phyloP scores from a whole-genome alignment of 2,329 filamentous ascomycete species.

The Albifimbria verrucaria region DNA sequence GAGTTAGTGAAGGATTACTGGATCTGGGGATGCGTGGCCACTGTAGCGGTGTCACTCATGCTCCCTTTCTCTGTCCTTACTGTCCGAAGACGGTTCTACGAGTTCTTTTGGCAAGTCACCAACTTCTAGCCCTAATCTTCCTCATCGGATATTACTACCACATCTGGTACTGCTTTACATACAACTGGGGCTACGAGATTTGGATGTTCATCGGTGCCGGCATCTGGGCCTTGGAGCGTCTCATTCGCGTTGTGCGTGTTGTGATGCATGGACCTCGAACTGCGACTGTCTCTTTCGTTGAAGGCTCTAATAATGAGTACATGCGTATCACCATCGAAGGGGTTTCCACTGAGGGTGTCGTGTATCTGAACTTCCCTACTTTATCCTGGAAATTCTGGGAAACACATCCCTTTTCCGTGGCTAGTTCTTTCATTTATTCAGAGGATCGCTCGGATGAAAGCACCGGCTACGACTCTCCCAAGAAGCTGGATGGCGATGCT shows the following conservation, averaged over 20 bases:
- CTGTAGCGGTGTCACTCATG: conserved; percentile 22
- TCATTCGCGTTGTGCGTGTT: conserved; percentile 22
- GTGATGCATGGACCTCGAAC: conserved; percentile 15
- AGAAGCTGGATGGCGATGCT: background rate
- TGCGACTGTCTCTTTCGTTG: conserved; percentile 19
- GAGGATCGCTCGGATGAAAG: background rate
- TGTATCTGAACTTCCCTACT: conserved; percentile 32
- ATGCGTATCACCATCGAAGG: conserved; percentile 26
- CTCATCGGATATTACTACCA: conserved; percentile 32
- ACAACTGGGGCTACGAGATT: conserved; percentile 35
- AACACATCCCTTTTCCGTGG: conserved; percentile 32
- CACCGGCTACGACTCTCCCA: background rate
- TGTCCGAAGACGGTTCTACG: conserved; percentile 26
- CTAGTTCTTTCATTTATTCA: conserved; percentile 2
- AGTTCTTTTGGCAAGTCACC: conserved; percentile 31
- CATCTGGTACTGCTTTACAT: conserved; percentile 29
- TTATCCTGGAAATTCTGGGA: conserved; percentile 33
- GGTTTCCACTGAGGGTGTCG: conserved; percentile 20
- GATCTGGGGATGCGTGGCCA: conserved; percentile 31
- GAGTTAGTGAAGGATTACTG: conserved; percentile 25
- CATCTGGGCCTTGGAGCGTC: conserved; percentile 27
- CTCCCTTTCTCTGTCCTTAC: conserved; percentile 21
- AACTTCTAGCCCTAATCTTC: conserved; percentile 27
- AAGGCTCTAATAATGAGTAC: conserved; percentile 24
- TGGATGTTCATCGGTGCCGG: conserved; percentile 28